These are phyloP conservation scores for Oxytropis ochrocephala DNA, from an alignment of 306 rosid genomes.

Conservation along the genomic window DNA sequence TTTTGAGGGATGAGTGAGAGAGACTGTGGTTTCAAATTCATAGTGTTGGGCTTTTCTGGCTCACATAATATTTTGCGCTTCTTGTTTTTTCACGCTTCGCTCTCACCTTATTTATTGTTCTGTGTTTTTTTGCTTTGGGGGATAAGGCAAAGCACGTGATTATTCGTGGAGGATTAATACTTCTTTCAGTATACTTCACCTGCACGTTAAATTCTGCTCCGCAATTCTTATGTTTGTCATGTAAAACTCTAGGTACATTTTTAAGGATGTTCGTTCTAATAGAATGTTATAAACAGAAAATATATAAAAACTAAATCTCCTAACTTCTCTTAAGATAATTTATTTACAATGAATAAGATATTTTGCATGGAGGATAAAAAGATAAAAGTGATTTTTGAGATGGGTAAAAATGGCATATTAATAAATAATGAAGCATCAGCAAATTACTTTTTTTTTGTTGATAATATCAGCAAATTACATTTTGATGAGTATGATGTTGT, in stretches of 20 bases:
- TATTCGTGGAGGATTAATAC: constrained; percentile 23
- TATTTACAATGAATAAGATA: too few species aligned
- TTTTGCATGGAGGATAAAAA: neutral
- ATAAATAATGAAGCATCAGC: neutral
- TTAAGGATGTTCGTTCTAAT: too few species aligned
- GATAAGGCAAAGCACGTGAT: constrained; percentile 34
- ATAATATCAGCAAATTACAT: too few species aligned
- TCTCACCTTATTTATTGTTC: constrained; percentile 29
- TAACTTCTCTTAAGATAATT: too few species aligned
- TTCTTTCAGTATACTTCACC: neutral
- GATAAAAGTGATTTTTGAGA: neutral
- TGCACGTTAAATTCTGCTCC: constrained; percentile 14
- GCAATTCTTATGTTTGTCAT: neutral
- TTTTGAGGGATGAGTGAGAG: neutral
- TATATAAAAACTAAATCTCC: too few species aligned
- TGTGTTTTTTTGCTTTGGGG: neutral
- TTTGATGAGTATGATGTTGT: too few species aligned
- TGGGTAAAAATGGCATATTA: neutral
- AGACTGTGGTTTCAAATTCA: neutral
- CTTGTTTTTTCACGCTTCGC: constrained; percentile 45
- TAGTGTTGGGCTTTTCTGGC: constrained; percentile 24
- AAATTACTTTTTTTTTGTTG: too few species aligned
- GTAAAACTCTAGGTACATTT: neutral
- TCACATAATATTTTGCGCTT: constrained; percentile 55
- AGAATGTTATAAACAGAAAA: too few species aligned